Evolutionary conservation across 148 eudicot genomes (phyloP), one percentile per base, ranked within the genome.

Genomic region (Spergularia marina): DNA sequence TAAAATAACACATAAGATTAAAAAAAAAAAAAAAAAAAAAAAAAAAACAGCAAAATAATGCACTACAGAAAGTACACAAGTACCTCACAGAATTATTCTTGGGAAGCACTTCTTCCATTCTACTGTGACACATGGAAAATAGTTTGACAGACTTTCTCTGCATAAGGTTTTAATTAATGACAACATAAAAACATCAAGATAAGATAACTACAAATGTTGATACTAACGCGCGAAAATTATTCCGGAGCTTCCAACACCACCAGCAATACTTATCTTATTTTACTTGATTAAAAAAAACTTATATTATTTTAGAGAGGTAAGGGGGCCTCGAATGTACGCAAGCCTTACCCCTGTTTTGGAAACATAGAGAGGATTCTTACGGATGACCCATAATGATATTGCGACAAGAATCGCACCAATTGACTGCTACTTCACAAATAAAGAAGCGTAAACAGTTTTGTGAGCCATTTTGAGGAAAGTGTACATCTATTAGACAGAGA

Each of bases 81-180:
- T 86, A 94, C 98, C 97, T 90, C 52, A 86, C 91, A 72, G 83
- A 21, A 75, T 73, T 74, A 74, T 82, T 83, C 72, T 76, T 69
- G 10, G 98, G 97, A 83, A 91, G 83, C 74, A 89, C 74, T 68
- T 94, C 86, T 59, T 80, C 88, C 96, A 94, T 90, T 81, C 82
- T 88, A 80, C 93, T 90, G 81, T 94, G 98, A 79, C 97, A 94
- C 56, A 62, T 81, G 64, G 82, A 15, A 73, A 84, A 87, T 44
- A 94, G 85, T 82, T 86, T 86, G 49, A 91, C 96, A 53, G 77
- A 82, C 78, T 87, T 83, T 83, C 81, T 86, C 97, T 94, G 89
- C 80, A 82, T 39, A 75, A 62, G 65, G 16, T 30, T 54, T 61
- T 44, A 56, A 53, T 57, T 52, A 36, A 53, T 52, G 23, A 16